These are phyloP conservation scores for Puya raimondii DNA, from an alignment of 176 grass and related monocot species.

Conservation along the genomic window DNA sequence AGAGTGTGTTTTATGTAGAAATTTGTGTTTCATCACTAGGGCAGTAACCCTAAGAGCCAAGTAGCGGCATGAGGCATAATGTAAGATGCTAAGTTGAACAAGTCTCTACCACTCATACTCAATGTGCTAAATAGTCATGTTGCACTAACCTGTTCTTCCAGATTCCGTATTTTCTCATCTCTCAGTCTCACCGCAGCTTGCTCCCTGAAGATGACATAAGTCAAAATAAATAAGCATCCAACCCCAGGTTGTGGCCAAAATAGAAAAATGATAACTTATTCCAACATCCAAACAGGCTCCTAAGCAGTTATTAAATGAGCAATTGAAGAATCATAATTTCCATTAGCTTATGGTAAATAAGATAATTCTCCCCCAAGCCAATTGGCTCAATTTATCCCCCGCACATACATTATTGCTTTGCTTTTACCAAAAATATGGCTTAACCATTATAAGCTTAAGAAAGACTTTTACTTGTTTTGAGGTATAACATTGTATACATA, in stretches of 20 bases:
- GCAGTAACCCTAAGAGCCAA: neutral
- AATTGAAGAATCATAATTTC: slow-evolving; percentile 4
- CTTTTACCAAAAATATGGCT: neutral
- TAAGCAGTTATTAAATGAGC: neutral
- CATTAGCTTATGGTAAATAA: slow-evolving; percentile 7
- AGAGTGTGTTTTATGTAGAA: neutral
- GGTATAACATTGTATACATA: no score
- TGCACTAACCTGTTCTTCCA: slow-evolving; percentile 73
- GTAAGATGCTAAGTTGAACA: slow-evolving; percentile 2
- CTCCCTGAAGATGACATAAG: slow-evolving; percentile 45
- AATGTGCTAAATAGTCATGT: neutral
- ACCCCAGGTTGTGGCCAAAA: no score
- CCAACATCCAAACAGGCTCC: neutral
- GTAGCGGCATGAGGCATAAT: neutral
- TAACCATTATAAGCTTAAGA: neutral
- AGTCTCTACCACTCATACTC: neutral
- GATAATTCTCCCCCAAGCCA: neutral
- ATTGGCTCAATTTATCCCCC: neutral
- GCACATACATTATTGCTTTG: neutral
- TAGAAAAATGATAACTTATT: slow-evolving; percentile 4
- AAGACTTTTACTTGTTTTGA: no score
- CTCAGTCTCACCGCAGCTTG: slow-evolving; percentile 44
- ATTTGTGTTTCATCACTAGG: neutral
- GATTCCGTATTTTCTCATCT: slow-evolving; percentile 61
- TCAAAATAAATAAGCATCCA: neutral